Conservation (phyloP, 805 yeast species). For the Lipomyces chichibuensis region DNA sequence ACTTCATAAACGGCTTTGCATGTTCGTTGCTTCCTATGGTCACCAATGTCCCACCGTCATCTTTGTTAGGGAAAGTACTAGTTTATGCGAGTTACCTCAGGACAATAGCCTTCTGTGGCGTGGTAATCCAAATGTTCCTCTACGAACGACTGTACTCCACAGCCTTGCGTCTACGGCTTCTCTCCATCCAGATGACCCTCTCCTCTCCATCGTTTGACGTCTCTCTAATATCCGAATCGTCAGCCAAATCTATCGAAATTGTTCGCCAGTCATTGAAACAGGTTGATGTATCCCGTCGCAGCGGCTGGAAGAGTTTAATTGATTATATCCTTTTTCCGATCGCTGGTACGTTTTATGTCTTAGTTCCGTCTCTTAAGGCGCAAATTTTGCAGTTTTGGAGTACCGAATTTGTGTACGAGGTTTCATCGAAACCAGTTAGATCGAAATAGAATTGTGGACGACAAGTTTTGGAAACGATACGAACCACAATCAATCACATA, state of each 20-base stretch:
- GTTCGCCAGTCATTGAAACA: conserved; percentile 6
- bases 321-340: conserved; percentile 35
- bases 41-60: background rate
- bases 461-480: too few relatives aligned
- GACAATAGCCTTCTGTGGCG: conserved; percentile 25
- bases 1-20: conserved; percentile 30
- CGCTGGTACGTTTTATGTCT: conserved; percentile 36
- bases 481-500: too few relatives aligned
- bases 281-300: conserved; percentile 11
- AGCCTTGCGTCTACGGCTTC: conserved; percentile 19
- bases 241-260: background rate
- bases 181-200: background rate
- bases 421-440: conserved; percentile 31
- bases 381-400: conserved; percentile 35
- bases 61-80: conserved; percentile 6
- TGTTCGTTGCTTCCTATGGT: conserved; percentile 20
- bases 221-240: background rate
- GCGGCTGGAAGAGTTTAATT: background rate
- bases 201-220: background rate
- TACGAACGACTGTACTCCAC: conserved; percentile 30
- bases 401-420: conserved; percentile 25
- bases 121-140: conserved; percentile 28
- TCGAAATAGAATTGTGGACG: background rate
- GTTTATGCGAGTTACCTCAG: conserved; percentile 17
- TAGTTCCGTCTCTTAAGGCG: conserved; percentile 33